These are phyloP conservation scores for Cicer cuneatum DNA, from an alignment of 306 rosid genomes.

Conservation along the genomic window DNA sequence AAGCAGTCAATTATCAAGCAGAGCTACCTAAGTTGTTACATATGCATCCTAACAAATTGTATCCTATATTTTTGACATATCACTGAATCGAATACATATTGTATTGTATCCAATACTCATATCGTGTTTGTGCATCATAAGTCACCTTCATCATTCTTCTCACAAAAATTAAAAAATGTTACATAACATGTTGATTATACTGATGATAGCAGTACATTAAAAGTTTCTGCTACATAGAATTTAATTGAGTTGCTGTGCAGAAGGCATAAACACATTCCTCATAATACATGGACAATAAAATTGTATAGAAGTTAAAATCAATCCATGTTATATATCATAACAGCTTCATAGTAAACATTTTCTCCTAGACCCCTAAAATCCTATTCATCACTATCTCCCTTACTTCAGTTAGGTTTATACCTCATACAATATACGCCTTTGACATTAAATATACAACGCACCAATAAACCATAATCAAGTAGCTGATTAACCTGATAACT, in stretches of 20 bases:
- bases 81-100: not conserved
- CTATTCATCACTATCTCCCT: conserved; percentile 30
- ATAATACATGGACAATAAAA: not conserved
- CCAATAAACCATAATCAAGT: conserved; percentile 48
- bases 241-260: not conserved
- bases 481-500: conserved; percentile 49
- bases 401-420: conserved; percentile 31
- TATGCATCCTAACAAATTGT: not conserved
- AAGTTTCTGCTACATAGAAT: conserved; percentile 1
- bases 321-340: not conserved
- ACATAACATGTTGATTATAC: not conserved
- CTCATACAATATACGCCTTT: conserved; percentile 5
- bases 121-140: not conserved
- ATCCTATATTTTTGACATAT: not conserved
- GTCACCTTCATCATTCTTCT: conserved; percentile 8
- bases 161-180: conserved; percentile 6
- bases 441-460: conserved; percentile 24
- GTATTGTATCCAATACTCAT: not conserved
- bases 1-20: conserved; percentile 20
- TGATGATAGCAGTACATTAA: conserved; percentile 1
- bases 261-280: conserved; percentile 3
- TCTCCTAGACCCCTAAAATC: conserved; percentile 24
- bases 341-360: conserved; percentile 1
- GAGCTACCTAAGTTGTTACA: not conserved
- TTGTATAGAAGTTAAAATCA: conserved; percentile 7